These are phyloP conservation scores for Inonotus hispidus DNA, from an alignment of 1,284 basidiomycete species.

Conservation along the genomic window DNA sequence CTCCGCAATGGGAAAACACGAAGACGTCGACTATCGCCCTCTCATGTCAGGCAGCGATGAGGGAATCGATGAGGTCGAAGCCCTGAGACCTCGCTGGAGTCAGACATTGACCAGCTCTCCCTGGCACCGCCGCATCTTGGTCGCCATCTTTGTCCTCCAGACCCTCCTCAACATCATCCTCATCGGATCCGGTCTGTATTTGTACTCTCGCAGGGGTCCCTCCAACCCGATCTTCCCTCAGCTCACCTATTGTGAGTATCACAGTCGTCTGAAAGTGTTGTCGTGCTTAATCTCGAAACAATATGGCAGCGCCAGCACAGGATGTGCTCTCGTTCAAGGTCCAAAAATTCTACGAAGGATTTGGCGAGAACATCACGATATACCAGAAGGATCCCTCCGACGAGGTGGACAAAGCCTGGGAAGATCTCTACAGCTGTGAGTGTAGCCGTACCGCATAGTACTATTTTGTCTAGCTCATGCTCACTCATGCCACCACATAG, in stretches of 20 bases:
- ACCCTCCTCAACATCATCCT: background rate
- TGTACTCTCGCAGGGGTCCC: background rate
- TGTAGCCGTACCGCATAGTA: slow-evolving; percentile 17
- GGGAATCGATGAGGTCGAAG: background rate
- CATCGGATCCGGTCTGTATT: background rate
- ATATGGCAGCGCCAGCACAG: slow-evolving; percentile 22
- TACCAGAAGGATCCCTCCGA: slow-evolving; percentile 22
- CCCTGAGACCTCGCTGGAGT: background rate
- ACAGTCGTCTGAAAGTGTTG: background rate
- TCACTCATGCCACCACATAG: slow-evolving; percentile 21
- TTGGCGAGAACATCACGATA: slow-evolving; percentile 21
- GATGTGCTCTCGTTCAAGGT: slow-evolving; percentile 22
- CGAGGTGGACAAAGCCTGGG: slow-evolving; percentile 23
- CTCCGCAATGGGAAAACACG: background rate
- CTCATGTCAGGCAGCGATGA: background rate
- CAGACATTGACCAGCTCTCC: background rate
- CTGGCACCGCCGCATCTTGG: background rate
- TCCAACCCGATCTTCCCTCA: background rate
- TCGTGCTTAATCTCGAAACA: background rate
- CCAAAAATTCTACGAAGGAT: slow-evolving; percentile 23
- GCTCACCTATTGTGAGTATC: background rate
- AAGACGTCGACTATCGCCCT: background rate
- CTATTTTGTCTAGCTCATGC: background rate
- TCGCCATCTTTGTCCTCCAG: background rate
- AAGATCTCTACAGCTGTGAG: slow-evolving; percentile 22